A percentile compares a stretch with the other conserved stretches of the same genome.
Conservation (phyloP, 1,139 yeast species). For the Blastobotrys raffinosifermentans region DNA sequence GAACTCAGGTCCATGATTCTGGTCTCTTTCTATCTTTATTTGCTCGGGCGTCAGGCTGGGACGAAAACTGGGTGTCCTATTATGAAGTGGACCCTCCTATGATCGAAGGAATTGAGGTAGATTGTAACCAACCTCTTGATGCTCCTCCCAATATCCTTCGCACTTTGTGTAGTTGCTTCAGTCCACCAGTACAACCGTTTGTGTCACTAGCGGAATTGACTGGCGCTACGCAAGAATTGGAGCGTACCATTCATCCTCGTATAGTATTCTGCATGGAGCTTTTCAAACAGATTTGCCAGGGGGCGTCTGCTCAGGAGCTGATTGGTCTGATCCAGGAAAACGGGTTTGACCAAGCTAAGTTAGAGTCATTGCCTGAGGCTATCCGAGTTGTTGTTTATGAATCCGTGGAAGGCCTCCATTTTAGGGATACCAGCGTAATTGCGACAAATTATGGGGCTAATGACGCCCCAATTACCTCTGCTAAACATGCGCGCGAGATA, state of each 20-base stretch:
- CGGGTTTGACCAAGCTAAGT: conserved; percentile 44
- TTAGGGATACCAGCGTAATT: too few relatives aligned
- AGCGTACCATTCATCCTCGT: conserved; percentile 24
- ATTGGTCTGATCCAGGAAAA: conserved; percentile 55
- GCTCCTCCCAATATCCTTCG: conserved; percentile 23
- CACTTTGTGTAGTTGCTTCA: conserved; percentile 15
- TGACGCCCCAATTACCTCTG: too few relatives aligned
- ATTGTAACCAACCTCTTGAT: conserved; percentile 18
- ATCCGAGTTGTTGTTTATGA: too few relatives aligned
- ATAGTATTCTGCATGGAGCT: conserved; percentile 25
- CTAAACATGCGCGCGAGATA: too few relatives aligned
- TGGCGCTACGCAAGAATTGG: conserved; percentile 56
- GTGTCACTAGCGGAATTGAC: conserved; percentile 40
- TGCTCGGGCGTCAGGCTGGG: conserved; percentile 71
- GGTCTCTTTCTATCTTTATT: conserved; percentile 56
- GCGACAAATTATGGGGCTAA: too few relatives aligned
- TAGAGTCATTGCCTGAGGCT: conserved; percentile 74
- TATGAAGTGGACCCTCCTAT: conserved; percentile 34
- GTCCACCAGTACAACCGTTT: conserved; percentile 16
- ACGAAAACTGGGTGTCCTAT: conserved; percentile 55
- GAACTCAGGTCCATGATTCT: conserved; percentile 36
- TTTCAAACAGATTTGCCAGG: conserved; percentile 41
- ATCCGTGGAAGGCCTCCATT: too few relatives aligned
- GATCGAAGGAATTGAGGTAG: conserved; percentile 7
- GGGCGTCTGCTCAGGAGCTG: conserved; percentile 47